Evolutionary conservation across 768 basidiomycete genomes (phyloP), one percentile per base, ranked within the genome.

Genomic region (Agrocybe praecox): DNA sequence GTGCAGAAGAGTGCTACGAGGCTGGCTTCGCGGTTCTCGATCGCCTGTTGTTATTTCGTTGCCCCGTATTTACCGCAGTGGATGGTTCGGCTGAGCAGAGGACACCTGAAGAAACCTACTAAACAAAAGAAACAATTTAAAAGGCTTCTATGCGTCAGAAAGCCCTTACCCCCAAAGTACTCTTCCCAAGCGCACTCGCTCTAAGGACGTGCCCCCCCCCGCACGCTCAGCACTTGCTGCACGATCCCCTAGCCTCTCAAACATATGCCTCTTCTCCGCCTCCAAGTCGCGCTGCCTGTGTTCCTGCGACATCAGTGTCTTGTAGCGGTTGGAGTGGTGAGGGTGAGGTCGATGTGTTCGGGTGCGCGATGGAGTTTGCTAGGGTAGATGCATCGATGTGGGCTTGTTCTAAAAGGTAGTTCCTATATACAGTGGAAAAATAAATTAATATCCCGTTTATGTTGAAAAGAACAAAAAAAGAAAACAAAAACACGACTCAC

Each of bases 361-460:
- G 74, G 60, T 90, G 85, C 4, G 92, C 89, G 56, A 98, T 94
- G 0, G 90, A 90, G 62, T 80, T 84, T 10, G 87, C 85, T 14
- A 98, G 79, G 1, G 91, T 87, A n/a, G 94, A 86, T 1, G 92
- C 91, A 73, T 99, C 95, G 59, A 99, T 90, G 57, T 93, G 92
- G 0, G 93, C 94, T 62, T 94, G 92, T 1, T 96, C 96, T 23
- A 99, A 85, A 0, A 99, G 80, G 70, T 95, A 97, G 68, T 92
- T 94, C 8, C 93, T 94, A 63, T 29, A 53, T n/a, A n/a, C n/a
- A n/a, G n/a, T n/a, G n/a, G n/a, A n/a, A n/a, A n/a, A n/a, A n/a
- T n/a, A n/a, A 52, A 19, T 8, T 42, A 26, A 3, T n/a, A n/a
- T n/a, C n/a, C n/a, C n/a, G n/a, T n/a, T n/a, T 44, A 17, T 36